phyloP scores from a whole-genome alignment of 2,329 filamentous ascomycete genomes.

The Arthrinium puccinioides region DNA sequence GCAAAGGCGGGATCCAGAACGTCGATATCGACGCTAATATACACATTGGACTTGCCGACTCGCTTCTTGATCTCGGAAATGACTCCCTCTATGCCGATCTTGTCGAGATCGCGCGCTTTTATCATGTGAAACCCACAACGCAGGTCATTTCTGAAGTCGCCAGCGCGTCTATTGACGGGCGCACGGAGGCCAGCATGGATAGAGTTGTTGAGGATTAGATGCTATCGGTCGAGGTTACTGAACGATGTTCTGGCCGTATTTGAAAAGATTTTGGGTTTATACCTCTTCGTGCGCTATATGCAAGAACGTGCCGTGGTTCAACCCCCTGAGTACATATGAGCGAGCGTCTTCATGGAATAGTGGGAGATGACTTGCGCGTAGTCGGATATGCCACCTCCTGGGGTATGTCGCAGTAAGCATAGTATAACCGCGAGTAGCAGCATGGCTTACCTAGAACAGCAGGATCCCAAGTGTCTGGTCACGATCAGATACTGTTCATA shows the following conservation, averaged over 20 bases:
- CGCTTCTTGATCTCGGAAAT: constrained; percentile 54
- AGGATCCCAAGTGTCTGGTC: constrained; percentile 64
- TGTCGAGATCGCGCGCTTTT: constrained; percentile 62
- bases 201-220: constrained; percentile 48
- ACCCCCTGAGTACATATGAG: constrained; percentile 23
- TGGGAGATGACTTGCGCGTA: constrained; percentile 39
- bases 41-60: constrained; percentile 47
- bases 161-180: constrained; percentile 38
- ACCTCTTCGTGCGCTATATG: constrained; percentile 58
- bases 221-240: constrained; percentile 15
- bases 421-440: too few relatives aligned
- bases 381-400: constrained; percentile 49
- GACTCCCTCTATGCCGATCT: constrained; percentile 57
- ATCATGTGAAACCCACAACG: constrained; percentile 52
- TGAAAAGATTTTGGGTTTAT: too few relatives aligned
- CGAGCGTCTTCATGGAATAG: not conserved
- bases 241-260: not conserved
- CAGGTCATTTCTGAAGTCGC: constrained; percentile 47
- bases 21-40: constrained; percentile 74
- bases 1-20: constrained; percentile 65
- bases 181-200: constrained; percentile 57
- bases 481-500: constrained; percentile 7
- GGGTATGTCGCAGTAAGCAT: too few relatives aligned
- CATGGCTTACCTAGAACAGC: constrained; percentile 37
- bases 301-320: constrained; percentile 56